Conservation (phyloP, 2,329 filamentous ascomycete genomes). For the Pyrenophora teres region DNA sequence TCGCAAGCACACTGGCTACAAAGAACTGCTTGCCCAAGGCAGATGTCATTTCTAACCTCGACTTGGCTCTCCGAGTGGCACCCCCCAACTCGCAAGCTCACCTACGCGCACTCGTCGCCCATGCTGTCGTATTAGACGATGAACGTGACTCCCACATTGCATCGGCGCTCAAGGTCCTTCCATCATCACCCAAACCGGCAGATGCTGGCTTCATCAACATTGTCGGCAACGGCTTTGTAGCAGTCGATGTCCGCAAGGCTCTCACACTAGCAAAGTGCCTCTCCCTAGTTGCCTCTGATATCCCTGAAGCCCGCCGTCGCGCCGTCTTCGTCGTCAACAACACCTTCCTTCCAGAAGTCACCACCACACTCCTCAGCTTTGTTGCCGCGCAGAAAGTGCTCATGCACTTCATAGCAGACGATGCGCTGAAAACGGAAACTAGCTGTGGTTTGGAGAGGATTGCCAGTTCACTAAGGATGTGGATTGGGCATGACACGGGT, state of each 20-base stretch:
- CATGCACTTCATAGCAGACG: conserved; percentile 42
- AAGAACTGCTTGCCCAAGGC: conserved; percentile 53
- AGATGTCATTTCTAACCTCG: conserved; percentile 60
- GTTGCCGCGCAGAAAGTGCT: conserved; percentile 52
- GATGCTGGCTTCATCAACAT: conserved; percentile 49
- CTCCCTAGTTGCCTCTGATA: conserved; percentile 52
- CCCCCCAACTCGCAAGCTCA: conserved; percentile 77
- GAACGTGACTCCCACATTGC: conserved; percentile 58
- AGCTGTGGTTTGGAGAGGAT: conserved; percentile 51
- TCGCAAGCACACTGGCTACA: conserved; percentile 66
- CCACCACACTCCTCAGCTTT: conserved; percentile 53
- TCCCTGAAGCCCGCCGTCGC: conserved; percentile 41
- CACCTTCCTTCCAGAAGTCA: conserved; percentile 46
- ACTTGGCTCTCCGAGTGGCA: conserved; percentile 72
- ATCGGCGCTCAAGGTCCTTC: conserved; percentile 59
- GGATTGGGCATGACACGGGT: conserved; percentile 53
- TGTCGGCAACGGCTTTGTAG: conserved; percentile 60
- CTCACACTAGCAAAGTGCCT: conserved; percentile 65
- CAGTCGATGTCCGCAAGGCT: conserved; percentile 61
- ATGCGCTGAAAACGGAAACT: conserved; percentile 37
- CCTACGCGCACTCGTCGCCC: conserved; percentile 62
- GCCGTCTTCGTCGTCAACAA: conserved; percentile 49
- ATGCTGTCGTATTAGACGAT: conserved; percentile 61
- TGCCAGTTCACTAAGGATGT: conserved; percentile 51
- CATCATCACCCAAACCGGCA: conserved; percentile 42